Base-by-base conservation (phyloP, 2,329 filamentous ascomycete species). In the Diaporthe batatas region DNA sequence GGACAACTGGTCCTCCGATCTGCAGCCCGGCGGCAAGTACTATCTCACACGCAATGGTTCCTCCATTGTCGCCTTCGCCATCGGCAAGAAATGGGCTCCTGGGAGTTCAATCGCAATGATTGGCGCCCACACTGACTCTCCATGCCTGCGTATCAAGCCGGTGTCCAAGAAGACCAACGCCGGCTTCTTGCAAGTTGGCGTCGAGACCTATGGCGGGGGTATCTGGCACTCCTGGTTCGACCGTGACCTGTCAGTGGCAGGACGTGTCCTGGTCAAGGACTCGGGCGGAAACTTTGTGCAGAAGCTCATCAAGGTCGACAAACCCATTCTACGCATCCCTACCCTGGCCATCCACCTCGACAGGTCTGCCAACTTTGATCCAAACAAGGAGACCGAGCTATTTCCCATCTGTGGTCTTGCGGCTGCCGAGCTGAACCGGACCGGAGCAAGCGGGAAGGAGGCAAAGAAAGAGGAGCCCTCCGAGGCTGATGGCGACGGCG, bases 221-320 rank as follows among this genome's bases (percentile, higher is more conserved):
- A 92, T 98, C 79, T 98, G 96, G 96, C 95, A 98, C 83, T 97
- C 94, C 59, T 99, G 93, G 96, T 99, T 99, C 80, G 96, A 99
- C 82, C 92, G 96, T 67, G 96, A 99, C 81, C 86, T 99, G 75
- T 93, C 94, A 78, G 91, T 98, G 70, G 96, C 96, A 42, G 96
- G 96, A 11, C 90, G 96, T 73, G 94, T 94, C 18, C 92, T 98
- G 86, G 93, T 96, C 71, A 91, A 89, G 77, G 91, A 91, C 72
- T 88, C 88, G 59, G 89, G 93, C 73, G 94, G 93, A 68, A 91
- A 89, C 76, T 93, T 97, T 76, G 90, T 91, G 75, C 93, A 94
- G 84, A 95, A 92, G 83, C 88, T 99, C 72, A 90, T 98, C 84
- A 96, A 97, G 84, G 90, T 99, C 76, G 93, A 97, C 78, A 91